Percentiles rank a stretch among this genome's conserved stretches.
These are phyloP conservation scores for Nicotiana rustica DNA, from an alignment of 305 asterid genomes.

Conservation along the genomic window DNA sequence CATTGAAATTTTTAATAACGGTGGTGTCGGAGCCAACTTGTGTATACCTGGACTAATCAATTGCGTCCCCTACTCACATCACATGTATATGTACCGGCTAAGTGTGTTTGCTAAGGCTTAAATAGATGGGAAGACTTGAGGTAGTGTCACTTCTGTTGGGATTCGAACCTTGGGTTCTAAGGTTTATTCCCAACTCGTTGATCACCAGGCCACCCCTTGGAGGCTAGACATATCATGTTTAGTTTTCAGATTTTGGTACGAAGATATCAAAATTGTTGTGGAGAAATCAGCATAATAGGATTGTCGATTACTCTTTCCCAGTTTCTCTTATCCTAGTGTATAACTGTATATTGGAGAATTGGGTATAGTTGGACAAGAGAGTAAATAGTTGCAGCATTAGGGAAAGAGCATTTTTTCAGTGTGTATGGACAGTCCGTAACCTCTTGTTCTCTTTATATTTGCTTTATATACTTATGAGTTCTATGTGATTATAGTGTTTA, in stretches of 20 bases:
- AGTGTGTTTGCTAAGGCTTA: constrained; percentile 16
- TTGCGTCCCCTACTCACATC: neutral
- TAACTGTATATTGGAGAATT: neutral
- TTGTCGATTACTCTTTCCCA: neutral
- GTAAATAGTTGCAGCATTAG: constrained; percentile 11
- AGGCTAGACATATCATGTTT: constrained; percentile 21
- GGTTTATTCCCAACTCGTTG: neutral
- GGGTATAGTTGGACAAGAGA: neutral
- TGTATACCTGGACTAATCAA: neutral
- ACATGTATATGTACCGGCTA: neutral
- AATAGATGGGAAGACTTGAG: neutral
- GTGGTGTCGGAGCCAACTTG: neutral
- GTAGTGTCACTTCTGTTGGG: neutral
- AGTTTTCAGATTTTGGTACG: neutral
- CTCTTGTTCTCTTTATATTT: constrained; percentile 14
- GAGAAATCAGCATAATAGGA: neutral
- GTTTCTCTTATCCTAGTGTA: neutral
- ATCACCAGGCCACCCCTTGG: neutral
- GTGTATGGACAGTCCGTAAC: neutral
- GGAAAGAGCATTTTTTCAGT: constrained; percentile 13
- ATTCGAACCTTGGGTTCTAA: neutral
- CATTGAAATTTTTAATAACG: neutral
- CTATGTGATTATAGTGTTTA: constrained; percentile 8
- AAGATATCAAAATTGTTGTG: neutral
- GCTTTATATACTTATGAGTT: constrained; percentile 10